phyloP scores from a whole-genome alignment of 2,329 filamentous ascomycete genomes.

The Hyphodiscus sp. region DNA sequence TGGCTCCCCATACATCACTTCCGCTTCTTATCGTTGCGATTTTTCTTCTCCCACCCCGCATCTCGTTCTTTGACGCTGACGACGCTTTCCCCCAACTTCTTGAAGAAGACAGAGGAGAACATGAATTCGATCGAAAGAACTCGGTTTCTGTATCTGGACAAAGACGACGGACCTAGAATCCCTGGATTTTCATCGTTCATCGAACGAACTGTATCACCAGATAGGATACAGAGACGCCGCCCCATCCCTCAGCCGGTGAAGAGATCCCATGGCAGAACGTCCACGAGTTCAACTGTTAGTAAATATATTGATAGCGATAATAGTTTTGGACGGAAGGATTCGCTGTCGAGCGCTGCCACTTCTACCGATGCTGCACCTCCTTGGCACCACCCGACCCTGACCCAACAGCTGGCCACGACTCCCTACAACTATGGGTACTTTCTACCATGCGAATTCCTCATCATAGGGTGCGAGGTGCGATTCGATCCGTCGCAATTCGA shows the following conservation, averaged over 20 bases:
- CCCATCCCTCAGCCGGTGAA: background rate
- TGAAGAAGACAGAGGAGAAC: background rate
- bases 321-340: background rate
- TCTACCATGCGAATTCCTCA: conserved; percentile 23
- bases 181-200: background rate
- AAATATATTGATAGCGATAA: background rate
- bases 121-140: background rate
- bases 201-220: background rate
- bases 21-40: too few species aligned
- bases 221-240: background rate
- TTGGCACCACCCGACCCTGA: background rate
- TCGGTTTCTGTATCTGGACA: background rate
- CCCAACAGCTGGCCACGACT: background rate
- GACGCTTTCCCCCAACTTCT: background rate
- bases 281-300: background rate
- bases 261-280: background rate
- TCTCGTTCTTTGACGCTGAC: background rate
- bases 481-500: conserved; percentile 36
- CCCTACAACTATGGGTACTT: conserved; percentile 8
- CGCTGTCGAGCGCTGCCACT: background rate
- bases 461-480: conserved; percentile 29
- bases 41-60: too few species aligned
- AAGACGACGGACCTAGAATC: background rate
- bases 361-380: background rate
- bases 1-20: too few species aligned